A percentile compares a stretch with the other conserved stretches of the same genome.
Evolutionary conservation across 441 rosid genomes (phyloP).

Genomic region (Aquilaria agallochum): DNA sequence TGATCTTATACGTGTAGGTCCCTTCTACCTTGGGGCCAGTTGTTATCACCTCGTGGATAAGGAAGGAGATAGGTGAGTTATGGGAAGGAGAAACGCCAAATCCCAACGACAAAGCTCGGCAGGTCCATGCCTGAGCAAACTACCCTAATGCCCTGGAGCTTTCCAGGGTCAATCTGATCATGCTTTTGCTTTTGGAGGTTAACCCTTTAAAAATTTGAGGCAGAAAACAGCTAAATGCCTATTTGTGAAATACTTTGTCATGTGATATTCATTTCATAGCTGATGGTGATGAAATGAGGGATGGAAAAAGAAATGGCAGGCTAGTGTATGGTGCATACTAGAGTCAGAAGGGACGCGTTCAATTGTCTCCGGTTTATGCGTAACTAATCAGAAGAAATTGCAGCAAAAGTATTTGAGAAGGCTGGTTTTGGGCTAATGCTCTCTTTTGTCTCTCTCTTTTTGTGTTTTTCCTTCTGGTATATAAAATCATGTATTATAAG

Average conservation of each 20-base stretch:
- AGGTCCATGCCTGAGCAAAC: conserved; percentile 55
- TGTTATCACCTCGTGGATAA: conserved; percentile 64
- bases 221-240: conserved; percentile 14
- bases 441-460: neutral
- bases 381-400: no score
- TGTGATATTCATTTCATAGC: no score
- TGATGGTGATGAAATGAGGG: no score
- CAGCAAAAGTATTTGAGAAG: no score
- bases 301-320: no score
- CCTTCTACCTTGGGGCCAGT: conserved; percentile 95
- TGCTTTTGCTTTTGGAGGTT: conserved; percentile 28
- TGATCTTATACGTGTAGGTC: conserved; percentile 41
- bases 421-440: no score
- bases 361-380: no score
- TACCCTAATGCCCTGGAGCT: neutral
- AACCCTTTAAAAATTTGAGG: conserved; percentile 9
- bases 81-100: conserved; percentile 79
- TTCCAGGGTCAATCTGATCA: conserved; percentile 11
- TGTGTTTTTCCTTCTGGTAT: neutral
- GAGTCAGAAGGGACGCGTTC: no score
- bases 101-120: conserved; percentile 53
- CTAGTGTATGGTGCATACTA: no score
- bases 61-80: conserved; percentile 74
- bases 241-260: neutral
- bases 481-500: neutral